Conservation (phyloP, 805 yeast species). For the Yamadazyma takamatsuzukensis region DNA sequence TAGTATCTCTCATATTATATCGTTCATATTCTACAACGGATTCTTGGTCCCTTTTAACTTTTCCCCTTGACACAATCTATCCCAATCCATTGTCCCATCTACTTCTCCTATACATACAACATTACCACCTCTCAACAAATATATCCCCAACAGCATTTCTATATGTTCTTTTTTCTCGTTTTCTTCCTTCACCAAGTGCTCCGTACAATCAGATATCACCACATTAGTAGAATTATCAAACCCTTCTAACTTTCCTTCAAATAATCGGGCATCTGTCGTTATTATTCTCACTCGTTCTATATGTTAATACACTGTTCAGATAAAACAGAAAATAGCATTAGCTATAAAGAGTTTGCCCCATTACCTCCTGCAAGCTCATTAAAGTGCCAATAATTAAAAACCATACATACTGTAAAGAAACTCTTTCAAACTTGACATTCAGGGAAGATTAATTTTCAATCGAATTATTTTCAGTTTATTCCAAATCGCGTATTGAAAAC, state of each 20-base stretch:
- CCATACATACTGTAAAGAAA: conserved; percentile 30
- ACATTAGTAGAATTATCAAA: conserved; percentile 65
- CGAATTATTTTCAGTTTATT: too few species aligned
- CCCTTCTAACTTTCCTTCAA: conserved; percentile 47
- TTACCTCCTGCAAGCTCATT: not conserved
- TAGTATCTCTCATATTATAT: too few species aligned
- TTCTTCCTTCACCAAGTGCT: conserved; percentile 45
- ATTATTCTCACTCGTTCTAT: conserved; percentile 38
- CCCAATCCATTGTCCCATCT: conserved; percentile 40
- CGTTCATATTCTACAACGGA: conserved; percentile 33
- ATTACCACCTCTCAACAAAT: conserved; percentile 56
- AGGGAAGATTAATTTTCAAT: too few species aligned
- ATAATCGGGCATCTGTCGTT: conserved; percentile 42
- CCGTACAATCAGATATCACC: conserved; percentile 48
- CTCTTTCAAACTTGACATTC: conserved; percentile 30
- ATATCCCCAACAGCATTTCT: conserved; percentile 45
- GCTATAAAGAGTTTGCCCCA: not conserved
- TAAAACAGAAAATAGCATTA: not conserved
- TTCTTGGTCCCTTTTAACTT: conserved; percentile 38
- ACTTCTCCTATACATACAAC: conserved; percentile 55
- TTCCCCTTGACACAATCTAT: conserved; percentile 25
- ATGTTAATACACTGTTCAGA: conserved; percentile 10
- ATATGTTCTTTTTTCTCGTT: conserved; percentile 37
- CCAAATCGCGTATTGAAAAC: too few species aligned
- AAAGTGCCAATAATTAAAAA: too few species aligned